Evolutionary conservation across 164 flowering plant genomes (phyloP), one percentile per base, ranked within the genome.

Genomic region (Chloranthus sessilifolius): DNA sequence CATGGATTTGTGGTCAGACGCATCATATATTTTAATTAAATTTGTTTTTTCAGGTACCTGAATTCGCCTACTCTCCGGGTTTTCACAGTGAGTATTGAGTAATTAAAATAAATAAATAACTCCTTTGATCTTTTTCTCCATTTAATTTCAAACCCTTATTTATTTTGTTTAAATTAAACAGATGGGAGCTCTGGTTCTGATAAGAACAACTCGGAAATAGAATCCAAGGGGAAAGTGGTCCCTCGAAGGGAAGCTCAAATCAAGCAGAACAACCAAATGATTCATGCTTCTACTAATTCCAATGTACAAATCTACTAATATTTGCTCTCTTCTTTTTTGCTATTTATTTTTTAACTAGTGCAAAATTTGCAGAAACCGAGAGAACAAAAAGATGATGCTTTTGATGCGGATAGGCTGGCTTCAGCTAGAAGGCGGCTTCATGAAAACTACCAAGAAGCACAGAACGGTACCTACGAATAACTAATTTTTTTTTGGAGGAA

Each of bases 381-480:
- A 65, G 90, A 77, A 39, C 52, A 53, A 10, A 66, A 63, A 58
- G 77, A 74, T 27, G 55, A 34, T 44, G 39, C 37, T 10, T 63
- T 70, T 52, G 95, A 92, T 60, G 50, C 68, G n/a, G 94, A 80
- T 16, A 88, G 61, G 72, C 73, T 92, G 17, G 96, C 88, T 41
- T 79, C 96, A 9, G 99, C 97, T 1, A 75, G 90, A 52, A 87
- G 59, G 55, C 67, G 99, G 58, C 97, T 85, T 59, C 96, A 85
- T 11, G 92, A 70, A 40, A 89, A 82, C 60, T 89, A 88, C 74
- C 81, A 79, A 74, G 89, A 86, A 71, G 91, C 85, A 35, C 77
- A 82, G 64, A 94, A 94, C 76, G 99, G 99, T 94, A 56, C n/a
- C n/a, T n/a, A n/a, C n/a, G n/a, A n/a, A n/a, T n/a, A n/a, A 49